Conservation (phyloP, 192 early-diverging fungal species). For the Chytriomyces sp. region DNA sequence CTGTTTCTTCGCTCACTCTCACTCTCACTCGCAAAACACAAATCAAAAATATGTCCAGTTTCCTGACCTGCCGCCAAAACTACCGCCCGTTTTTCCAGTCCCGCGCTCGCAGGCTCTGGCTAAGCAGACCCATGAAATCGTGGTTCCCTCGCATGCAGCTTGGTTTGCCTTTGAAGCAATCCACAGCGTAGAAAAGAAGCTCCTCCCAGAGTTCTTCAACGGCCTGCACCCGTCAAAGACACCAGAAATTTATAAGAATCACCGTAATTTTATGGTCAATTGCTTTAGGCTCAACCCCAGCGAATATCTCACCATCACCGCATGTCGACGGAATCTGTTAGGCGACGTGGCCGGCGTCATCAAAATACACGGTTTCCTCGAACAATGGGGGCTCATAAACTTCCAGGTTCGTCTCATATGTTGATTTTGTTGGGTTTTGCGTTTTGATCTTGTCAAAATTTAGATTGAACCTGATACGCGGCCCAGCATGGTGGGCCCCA, state of each 20-base stretch:
- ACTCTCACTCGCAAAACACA: too few species aligned
- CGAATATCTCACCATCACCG: constrained; percentile 97
- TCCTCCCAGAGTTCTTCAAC: constrained; percentile 97
- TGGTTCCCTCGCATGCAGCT: constrained; percentile 80
- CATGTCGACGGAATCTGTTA: constrained; percentile 91
- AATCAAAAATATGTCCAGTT: too few species aligned
- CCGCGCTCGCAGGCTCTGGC: constrained; percentile 33
- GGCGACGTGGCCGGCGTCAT: constrained; percentile 99
- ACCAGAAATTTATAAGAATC: constrained; percentile 82
- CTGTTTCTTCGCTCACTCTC: too few species aligned
- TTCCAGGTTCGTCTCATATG: constrained; percentile 70
- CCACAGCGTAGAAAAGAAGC: constrained; percentile 84
- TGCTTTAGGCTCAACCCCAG: constrained; percentile 93
- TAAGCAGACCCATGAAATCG: constrained; percentile 45
- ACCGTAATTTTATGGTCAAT: constrained; percentile 99
- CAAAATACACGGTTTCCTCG: constrained; percentile 94
- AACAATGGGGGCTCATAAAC: constrained; percentile 99
- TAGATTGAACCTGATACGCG: constrained; percentile 90
- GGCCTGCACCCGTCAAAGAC: constrained; percentile 90
- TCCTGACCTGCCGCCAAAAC: not conserved
- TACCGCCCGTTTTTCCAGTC: constrained; percentile 13
- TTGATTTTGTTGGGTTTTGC: too few species aligned
- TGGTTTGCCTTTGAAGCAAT: constrained; percentile 89
- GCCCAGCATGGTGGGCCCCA: constrained; percentile 89
- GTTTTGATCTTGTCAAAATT: not conserved